Evolutionary conservation across 768 basidiomycete genomes (phyloP).

Genomic region (Auricularia sp.): DNA sequence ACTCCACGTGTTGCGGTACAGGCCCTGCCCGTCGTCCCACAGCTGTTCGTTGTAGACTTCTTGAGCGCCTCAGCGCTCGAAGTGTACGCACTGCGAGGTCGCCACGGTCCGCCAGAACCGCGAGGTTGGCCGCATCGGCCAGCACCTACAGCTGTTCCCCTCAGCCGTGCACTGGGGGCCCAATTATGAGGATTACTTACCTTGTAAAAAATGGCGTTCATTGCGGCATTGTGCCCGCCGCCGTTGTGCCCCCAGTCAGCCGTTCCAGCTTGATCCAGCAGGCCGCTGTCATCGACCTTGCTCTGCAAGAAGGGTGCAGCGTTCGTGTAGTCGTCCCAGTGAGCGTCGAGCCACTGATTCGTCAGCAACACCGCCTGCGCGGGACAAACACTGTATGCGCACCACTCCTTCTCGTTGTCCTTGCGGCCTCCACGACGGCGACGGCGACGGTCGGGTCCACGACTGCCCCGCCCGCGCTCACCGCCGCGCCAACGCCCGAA

Average conservation of each 20-base stretch:
- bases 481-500: slow-evolving; percentile 72
- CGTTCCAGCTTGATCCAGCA: slow-evolving; percentile 47
- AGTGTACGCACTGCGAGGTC: slow-evolving; percentile 27
- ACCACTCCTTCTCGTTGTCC: slow-evolving; percentile 99
- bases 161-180: neutral
- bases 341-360: slow-evolving; percentile 30
- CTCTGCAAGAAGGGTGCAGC: slow-evolving; percentile 44
- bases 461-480: slow-evolving; percentile 28
- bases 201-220: slow-evolving; percentile 43
- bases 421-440: slow-evolving; percentile 95
- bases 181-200: neutral
- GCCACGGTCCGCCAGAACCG: slow-evolving; percentile 25
- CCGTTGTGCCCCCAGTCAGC: slow-evolving; percentile 49
- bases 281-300: slow-evolving; percentile 33
- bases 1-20: slow-evolving; percentile 48
- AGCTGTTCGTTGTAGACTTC: slow-evolving; percentile 38
- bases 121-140: slow-evolving; percentile 36
- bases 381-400: slow-evolving; percentile 16
- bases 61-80: slow-evolving; percentile 41
- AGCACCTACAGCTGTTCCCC: slow-evolving; percentile 30
- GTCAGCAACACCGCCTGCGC: neutral
- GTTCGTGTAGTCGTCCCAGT: slow-evolving; percentile 44
- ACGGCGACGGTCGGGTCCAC: slow-evolving; percentile 56
- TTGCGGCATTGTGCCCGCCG: slow-evolving; percentile 46
- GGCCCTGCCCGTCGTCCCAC: slow-evolving; percentile 36